Percentiles rank a stretch among this genome's conserved stretches.
Evolutionary conservation across 2,329 filamentous ascomycete species (phyloP).

Genomic region (Trichoderma breve): DNA sequence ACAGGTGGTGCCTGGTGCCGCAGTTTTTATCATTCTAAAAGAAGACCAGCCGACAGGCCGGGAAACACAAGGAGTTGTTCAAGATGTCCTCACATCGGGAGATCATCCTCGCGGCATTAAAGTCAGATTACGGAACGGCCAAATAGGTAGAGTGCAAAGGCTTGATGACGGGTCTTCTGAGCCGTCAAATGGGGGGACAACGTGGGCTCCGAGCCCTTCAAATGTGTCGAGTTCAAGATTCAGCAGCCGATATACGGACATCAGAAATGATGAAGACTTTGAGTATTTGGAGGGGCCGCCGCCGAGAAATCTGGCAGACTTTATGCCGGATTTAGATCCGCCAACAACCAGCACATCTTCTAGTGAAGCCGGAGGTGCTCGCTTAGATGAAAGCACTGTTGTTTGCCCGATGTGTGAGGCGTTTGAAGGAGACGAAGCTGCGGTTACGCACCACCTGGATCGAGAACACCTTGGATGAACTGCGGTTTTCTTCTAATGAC

Average conservation of each 20-base stretch:
- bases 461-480: slow-evolving; percentile 31
- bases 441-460: slow-evolving; percentile 65
- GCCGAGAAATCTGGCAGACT: slow-evolving; percentile 46
- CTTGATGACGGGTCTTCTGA: slow-evolving; percentile 39
- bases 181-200: slow-evolving; percentile 5
- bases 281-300: slow-evolving; percentile 39
- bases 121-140: slow-evolving; percentile 67
- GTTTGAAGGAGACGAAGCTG: slow-evolving; percentile 67
- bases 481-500: neutral
- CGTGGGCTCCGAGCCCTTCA: neutral
- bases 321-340: slow-evolving; percentile 36
- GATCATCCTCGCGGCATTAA: slow-evolving; percentile 79
- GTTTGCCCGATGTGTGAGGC: slow-evolving; percentile 64
- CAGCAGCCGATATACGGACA: slow-evolving; percentile 35
- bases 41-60: slow-evolving; percentile 71
- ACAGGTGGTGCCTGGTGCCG: slow-evolving; percentile 59
- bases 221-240: slow-evolving; percentile 25
- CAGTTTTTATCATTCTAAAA: slow-evolving; percentile 73
- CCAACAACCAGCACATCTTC: neutral
- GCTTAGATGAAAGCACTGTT: slow-evolving; percentile 17
- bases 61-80: slow-evolving; percentile 65
- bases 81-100: slow-evolving; percentile 67
- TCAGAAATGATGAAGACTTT: slow-evolving; percentile 33
- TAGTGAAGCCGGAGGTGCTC: neutral
- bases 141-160: slow-evolving; percentile 71